Evolutionary conservation across 768 basidiomycete species (phyloP).

Genomic region (Hortiboletus campestris): DNA sequence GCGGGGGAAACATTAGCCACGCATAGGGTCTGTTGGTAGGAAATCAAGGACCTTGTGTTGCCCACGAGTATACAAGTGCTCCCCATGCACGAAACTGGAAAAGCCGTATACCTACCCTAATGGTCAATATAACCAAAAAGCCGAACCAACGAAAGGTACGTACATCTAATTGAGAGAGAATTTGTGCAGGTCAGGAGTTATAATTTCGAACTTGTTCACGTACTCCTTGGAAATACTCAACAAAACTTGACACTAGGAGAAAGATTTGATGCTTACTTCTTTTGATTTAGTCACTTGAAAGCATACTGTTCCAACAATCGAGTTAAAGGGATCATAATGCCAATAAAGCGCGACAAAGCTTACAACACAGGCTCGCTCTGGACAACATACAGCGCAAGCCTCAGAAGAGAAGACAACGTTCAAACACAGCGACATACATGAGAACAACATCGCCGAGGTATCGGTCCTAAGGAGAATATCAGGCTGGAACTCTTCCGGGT

Average conservation of each 20-base stretch:
- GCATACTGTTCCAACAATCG: constrained; percentile 15
- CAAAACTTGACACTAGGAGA: neutral
- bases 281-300: constrained; percentile 18
- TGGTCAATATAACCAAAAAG: neutral
- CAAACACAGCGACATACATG: constrained; percentile 17
- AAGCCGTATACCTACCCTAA: constrained; percentile 21
- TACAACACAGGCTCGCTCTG: constrained; percentile 22
- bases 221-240: constrained; percentile 21
- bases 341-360: neutral
- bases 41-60: constrained; percentile 28
- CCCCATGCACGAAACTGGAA: constrained; percentile 35
- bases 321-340: neutral
- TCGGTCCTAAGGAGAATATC: constrained; percentile 24
- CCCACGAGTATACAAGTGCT: constrained; percentile 30
- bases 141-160: neutral
- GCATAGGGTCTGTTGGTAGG: neutral
- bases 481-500: neutral
- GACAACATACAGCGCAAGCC: neutral
- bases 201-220: constrained; percentile 1
- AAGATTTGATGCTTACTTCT: constrained; percentile 9
- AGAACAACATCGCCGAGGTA: constrained; percentile 32
- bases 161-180: constrained; percentile 19
- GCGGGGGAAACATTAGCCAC: constrained; percentile 4
- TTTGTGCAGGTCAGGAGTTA: neutral
- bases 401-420: constrained; percentile 1